A percentile compares a stretch with the other conserved stretches of the same genome.
Conservation (phyloP, 129 eudicot species). For the Apium graveolens region DNA sequence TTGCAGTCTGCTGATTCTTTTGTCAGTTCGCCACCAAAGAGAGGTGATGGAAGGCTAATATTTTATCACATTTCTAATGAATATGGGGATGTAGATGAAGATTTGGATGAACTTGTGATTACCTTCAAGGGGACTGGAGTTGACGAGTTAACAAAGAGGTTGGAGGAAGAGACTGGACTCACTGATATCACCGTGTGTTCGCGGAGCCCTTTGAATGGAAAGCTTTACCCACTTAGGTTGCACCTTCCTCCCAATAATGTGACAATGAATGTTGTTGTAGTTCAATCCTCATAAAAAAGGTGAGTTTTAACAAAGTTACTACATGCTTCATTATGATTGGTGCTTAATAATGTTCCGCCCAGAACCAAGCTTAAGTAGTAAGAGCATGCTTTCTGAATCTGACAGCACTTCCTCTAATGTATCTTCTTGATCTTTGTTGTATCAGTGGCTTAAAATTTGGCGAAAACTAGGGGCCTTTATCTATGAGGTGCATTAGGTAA, state of each 20-base stretch:
- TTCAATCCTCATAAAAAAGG: slow-evolving; percentile 45
- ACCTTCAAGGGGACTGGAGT: slow-evolving; percentile 61
- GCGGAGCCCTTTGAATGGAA: slow-evolving; percentile 66
- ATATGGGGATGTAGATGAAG: slow-evolving; percentile 43
- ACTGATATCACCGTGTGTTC: slow-evolving; percentile 52
- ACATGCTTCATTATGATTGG: not conserved
- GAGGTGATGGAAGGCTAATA: slow-evolving; percentile 60
- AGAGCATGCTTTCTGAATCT: not conserved
- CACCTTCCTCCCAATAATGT: slow-evolving; percentile 79
- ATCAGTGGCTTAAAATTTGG: not conserved
- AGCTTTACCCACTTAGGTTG: slow-evolving; percentile 70
- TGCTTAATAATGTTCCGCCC: not conserved
- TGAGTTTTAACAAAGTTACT: not conserved
- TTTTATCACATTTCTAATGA: slow-evolving; percentile 52
- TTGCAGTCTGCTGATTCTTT: slow-evolving; percentile 49
- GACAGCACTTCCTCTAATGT: not conserved
- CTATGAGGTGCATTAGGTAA: not conserved
- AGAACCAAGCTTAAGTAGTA: not conserved
- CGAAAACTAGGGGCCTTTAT: not conserved
- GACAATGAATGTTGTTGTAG: slow-evolving; percentile 70
- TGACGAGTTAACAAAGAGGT: slow-evolving; percentile 48
- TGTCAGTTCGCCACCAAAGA: slow-evolving; percentile 38
- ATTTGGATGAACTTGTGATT: slow-evolving; percentile 39
- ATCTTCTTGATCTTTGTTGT: slow-evolving; percentile 8
- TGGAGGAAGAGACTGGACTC: slow-evolving; percentile 58